Evolutionary conservation across 441 rosid species (phyloP).

Genomic region (Mallotus repandus): DNA sequence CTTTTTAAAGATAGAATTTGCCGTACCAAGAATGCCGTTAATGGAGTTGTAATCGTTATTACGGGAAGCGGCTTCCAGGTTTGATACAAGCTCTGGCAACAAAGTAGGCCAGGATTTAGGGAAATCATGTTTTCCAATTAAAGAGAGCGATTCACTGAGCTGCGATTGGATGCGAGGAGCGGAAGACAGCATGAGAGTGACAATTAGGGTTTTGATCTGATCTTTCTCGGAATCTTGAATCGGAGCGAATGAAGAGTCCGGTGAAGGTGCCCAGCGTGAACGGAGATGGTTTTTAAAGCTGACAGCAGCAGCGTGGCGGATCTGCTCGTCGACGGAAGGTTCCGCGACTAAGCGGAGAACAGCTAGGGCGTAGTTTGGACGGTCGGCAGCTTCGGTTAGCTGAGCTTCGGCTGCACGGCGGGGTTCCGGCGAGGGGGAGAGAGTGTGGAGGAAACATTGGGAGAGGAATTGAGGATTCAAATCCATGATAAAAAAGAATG

Average conservation of each 20-base stretch:
- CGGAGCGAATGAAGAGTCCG: constrained; percentile 42
- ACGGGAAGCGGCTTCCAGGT: constrained; percentile 44
- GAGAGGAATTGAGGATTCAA: constrained; percentile 68
- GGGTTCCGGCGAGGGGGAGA: constrained; percentile 71
- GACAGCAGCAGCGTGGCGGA: constrained; percentile 94
- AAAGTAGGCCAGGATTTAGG: constrained; percentile 79
- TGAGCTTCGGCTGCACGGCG: constrained; percentile 84
- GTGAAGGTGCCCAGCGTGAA: constrained; percentile 66
- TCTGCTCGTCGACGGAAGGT: constrained; percentile 69
- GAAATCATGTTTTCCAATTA: constrained; percentile 87
- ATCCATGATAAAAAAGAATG: constrained; percentile 42
- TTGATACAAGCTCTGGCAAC: constrained; percentile 76
- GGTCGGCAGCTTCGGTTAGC: constrained; percentile 55
- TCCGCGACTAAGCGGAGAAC: constrained; percentile 80
- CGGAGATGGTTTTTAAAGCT: constrained; percentile 94
- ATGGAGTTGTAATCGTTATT: constrained; percentile 60
- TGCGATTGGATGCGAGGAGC: constrained; percentile 84
- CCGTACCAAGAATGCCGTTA: constrained; percentile 90
- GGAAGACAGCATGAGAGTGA: constrained; percentile 77
- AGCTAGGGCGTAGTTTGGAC: constrained; percentile 68
- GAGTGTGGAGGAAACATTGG: constrained; percentile 75
- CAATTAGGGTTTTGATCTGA: constrained; percentile 77
- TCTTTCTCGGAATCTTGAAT: constrained; percentile 68
- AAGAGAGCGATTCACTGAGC: constrained; percentile 84
- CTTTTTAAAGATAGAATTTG: constrained; percentile 82